Base-by-base conservation (phyloP, 805 yeast species). In the Metschnikowia hibisci region DNA sequence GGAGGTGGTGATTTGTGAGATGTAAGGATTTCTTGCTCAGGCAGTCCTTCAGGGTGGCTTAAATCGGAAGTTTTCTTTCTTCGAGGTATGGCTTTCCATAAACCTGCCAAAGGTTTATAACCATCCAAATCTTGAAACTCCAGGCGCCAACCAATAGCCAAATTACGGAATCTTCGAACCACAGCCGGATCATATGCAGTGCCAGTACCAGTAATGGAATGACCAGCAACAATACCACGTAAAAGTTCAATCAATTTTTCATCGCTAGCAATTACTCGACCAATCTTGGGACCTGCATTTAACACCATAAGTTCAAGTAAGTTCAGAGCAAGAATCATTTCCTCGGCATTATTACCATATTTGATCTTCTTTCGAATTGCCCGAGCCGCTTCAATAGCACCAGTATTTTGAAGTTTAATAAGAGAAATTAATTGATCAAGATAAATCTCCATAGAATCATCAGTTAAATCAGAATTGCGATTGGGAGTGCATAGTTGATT, bases 291-390 rank as follows among this genome's bases (percentile, higher is more conserved):
- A 58, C 74, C 75, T 56, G 83, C 65, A 56, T 70, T 70, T 46
- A 69, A 57, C 12, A 69, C 57, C 44, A 70, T 45, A 35, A 70
- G 53, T 50, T 69, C 75, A 43, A 71, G 58, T 18, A 69, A 50
- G 40, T 54, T 54, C 48, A 89, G 61, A 0, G 95, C 85, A 35
- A 86, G 77, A 41, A 76, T 54, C 60, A 87, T 95, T 51, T 83
- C 84, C 14, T 67, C 63, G 4, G 64, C 58, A 2, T 72, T 57
- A 15, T 57, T 60, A n/a, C 97, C 98, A 58, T 91, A 85, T 65
- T 95, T 93, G 58, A 93, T 67, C 56, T 82, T 81, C 71, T 93
- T 93, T 39, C 99, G 76, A 16, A 93, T 67, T 1, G 96, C 95
- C 33, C 98, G 73, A 0, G 97, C 97, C 2, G 95, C 91, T 61